Percentiles rank a stretch among this genome's conserved stretches.
Conservation (phyloP, 2,329 filamentous ascomycete species). For the Ceratocystis eucalypticola region DNA sequence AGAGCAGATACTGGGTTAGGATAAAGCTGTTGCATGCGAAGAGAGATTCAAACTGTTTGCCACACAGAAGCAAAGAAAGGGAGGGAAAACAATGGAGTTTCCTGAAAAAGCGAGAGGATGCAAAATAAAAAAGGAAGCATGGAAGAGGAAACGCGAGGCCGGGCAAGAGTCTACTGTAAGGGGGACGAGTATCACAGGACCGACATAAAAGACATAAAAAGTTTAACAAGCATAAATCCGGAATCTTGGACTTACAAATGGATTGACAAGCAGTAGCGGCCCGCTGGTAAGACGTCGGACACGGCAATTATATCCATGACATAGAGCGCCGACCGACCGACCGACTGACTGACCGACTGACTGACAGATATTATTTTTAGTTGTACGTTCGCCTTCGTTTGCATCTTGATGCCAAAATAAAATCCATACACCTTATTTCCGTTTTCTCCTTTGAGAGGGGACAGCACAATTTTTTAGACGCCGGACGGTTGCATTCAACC, state of each 20-base stretch:
- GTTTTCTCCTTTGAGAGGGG: neutral
- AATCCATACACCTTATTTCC: neutral
- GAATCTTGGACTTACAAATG: neutral
- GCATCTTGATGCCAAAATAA: too few species aligned
- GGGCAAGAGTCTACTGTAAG: neutral
- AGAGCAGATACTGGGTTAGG: neutral
- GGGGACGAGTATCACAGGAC: neutral
- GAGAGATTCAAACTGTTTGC: neutral
- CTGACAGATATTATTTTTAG: neutral
- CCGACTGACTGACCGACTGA: neutral
- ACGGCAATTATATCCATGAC: neutral
- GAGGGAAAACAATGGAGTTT: neutral
- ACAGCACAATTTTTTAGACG: neutral
- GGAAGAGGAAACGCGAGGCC: neutral
- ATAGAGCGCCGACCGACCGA: neutral
- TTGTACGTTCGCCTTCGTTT: neutral
- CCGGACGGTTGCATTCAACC: neutral
- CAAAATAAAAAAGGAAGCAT: neutral
- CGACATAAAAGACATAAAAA: neutral
- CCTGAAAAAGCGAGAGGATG: neutral
- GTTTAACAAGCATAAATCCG: neutral
- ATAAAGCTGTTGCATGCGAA: neutral
- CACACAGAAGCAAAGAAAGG: neutral
- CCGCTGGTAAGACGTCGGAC: neutral
- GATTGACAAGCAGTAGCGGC: neutral